A percentile compares a stretch with the other conserved stretches of the same genome.
phyloP scores from a whole-genome alignment of 345 rosid species.

The Eucalyptus regnans region DNA sequence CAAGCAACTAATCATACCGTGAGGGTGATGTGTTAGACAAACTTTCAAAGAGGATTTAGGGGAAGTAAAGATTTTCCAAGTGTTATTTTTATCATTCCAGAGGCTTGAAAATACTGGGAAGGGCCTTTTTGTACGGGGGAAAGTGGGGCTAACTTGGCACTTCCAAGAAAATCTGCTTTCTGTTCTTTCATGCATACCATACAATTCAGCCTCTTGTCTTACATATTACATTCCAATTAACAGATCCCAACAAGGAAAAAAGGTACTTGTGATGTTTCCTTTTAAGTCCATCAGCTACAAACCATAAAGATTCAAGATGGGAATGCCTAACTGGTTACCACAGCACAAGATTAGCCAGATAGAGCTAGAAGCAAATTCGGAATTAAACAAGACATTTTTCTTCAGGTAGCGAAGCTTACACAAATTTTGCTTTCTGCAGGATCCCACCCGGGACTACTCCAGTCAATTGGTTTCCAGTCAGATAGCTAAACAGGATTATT shows the following conservation, averaged over 20 bases:
- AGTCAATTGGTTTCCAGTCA: constrained; percentile 20
- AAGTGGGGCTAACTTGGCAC: not conserved
- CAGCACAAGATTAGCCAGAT: not conserved
- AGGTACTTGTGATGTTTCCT: not conserved
- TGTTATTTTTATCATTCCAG: not conserved
- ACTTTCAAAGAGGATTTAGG: not conserved
- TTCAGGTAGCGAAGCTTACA: not conserved
- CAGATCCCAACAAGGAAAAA: not conserved
- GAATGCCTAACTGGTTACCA: not conserved
- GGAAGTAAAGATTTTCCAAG: not conserved
- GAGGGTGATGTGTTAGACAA: not conserved
- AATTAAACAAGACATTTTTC: not conserved
- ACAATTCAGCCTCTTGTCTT: not conserved
- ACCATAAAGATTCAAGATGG: not conserved
- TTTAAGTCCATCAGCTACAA: not conserved
- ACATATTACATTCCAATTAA: not conserved
- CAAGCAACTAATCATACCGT: not conserved
- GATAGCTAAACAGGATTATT: not conserved
- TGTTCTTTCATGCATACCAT: not conserved
- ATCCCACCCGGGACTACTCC: constrained; percentile 22
- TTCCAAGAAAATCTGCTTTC: not conserved
- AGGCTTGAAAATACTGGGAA: not conserved
- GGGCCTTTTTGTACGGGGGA: not conserved
- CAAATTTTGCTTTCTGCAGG: not conserved
- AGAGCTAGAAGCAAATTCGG: not conserved